Base-by-base conservation (phyloP, 2,329 filamentous ascomycete genomes). In the Ambrosiella cleistominuta region DNA sequence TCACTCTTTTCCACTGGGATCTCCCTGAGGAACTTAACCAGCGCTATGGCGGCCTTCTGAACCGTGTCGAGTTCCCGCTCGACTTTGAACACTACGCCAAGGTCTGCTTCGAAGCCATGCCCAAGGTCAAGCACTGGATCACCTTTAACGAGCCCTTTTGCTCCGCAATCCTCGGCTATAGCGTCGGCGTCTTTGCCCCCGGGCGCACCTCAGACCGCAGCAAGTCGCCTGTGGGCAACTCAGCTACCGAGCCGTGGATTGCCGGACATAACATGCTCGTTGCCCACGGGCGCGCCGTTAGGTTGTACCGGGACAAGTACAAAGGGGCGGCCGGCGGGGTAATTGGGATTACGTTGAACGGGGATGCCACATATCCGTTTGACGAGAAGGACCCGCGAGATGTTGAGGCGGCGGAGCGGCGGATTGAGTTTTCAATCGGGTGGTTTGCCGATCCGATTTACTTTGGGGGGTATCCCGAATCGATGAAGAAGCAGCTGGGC, bases 131-230 rank as follows among this genome's bases (percentile, higher is more conserved):
- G 74, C 77, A 87, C 71, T 95, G 88, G 88, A 87, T 90, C 69
- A 93, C 87, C 35, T 88, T 91, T 72, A 93, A 93, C 68, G 88
- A 95, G 73, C 88, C 88, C 2, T 93, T 86, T 82, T 94, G 87
- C 71, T 86, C 81, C 62, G 81, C 84, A 56, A 83, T 93, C 61
- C 76, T 93, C 47, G 88, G 88, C 40, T 93, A 91, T 71, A 85
- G 78, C 66, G 80, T 78, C 47, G 88, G 88, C 36, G 73, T 81
- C 62, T 89, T 90, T 67, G 88, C 88, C 9, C 88, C 88, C 0
- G 88, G 88, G n/a, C 83, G 80, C 66, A 87, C 83, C 6, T 88
- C 85, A 64, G 83, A 93, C 70, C 80, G 86, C 62, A 76, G 67
- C 61, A 86, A 83, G 75, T 87, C 78, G 55, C 65, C 79, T 1